phyloP scores from a whole-genome alignment of 352 stramenopile genomes.

The Phytophthora sp. region DNA sequence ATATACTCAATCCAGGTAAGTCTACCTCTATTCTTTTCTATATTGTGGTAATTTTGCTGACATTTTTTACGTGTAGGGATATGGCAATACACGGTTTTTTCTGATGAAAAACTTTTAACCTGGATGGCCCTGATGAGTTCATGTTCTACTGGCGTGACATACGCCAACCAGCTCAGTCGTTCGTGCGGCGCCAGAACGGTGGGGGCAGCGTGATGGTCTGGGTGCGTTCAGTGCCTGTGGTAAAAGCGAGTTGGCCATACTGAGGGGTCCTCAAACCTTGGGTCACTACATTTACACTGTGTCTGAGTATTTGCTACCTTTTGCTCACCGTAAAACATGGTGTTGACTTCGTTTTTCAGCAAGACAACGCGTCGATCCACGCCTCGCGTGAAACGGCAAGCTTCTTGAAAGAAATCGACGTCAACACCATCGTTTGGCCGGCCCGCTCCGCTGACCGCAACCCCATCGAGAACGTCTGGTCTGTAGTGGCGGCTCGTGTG shows the following conservation, averaged over 20 bases:
- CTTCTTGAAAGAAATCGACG: conserved; percentile 7
- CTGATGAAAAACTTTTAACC: conserved; percentile 7
- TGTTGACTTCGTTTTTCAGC: neutral
- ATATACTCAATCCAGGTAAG: conserved; percentile 3
- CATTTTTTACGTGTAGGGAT: neutral
- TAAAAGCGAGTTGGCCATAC: neutral
- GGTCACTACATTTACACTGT: neutral
- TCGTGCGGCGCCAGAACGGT: neutral
- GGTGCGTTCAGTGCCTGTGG: neutral
- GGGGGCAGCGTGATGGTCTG: neutral
- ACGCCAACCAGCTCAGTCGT: neutral
- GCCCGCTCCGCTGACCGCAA: conserved; percentile 4
- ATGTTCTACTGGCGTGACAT: conserved; percentile 7
- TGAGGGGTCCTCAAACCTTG: neutral
- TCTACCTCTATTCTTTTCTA: no score
- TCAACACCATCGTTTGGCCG: conserved; percentile 16
- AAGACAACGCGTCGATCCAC: conserved; percentile 5
- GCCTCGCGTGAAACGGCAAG: neutral
- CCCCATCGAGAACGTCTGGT: conserved; percentile 22
- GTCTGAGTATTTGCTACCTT: neutral
- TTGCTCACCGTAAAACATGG: neutral
- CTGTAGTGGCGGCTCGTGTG: conserved; percentile 2
- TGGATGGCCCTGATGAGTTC: neutral
- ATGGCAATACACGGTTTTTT: conserved; percentile 5
- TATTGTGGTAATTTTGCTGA: neutral